phyloP scores from a whole-genome alignment of 495 filamentous ascomycete genomes.

The Collariella sp. region DNA sequence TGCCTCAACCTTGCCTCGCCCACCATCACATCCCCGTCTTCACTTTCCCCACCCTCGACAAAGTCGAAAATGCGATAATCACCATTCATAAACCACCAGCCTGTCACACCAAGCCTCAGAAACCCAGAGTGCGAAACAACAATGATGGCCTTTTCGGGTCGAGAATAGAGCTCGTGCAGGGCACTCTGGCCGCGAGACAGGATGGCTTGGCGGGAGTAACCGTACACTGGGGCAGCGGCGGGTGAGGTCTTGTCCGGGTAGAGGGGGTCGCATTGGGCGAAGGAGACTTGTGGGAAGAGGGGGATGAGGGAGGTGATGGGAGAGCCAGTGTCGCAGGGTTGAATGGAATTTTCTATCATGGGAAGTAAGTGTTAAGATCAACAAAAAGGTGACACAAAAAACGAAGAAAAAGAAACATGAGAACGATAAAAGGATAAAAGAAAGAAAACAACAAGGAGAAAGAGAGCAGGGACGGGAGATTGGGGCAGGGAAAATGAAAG shows the following conservation, averaged over 20 bases:
- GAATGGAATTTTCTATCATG: slow-evolving; percentile 43
- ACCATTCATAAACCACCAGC: slow-evolving; percentile 46
- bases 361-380: background rate
- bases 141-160: slow-evolving; percentile 52
- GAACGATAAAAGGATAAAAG: background rate
- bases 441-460: background rate
- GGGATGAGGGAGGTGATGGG: slow-evolving; percentile 30
- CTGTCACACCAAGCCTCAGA: slow-evolving; percentile 39
- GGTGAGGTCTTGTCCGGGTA: slow-evolving; percentile 49
- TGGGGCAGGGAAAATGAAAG: background rate
- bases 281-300: slow-evolving; percentile 48
- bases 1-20: slow-evolving; percentile 11
- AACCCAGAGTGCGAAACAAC: slow-evolving; percentile 56
- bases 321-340: slow-evolving; percentile 51
- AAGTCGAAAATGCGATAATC: slow-evolving; percentile 57
- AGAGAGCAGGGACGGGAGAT: background rate
- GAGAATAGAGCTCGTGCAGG: slow-evolving; percentile 39
- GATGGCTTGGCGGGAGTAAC: slow-evolving; percentile 39
- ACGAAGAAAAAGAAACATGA: background rate
- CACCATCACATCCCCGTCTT: slow-evolving; percentile 7
- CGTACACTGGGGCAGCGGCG: slow-evolving; percentile 32
- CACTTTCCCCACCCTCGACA: slow-evolving; percentile 24
- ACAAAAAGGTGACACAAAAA: background rate
- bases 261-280: slow-evolving; percentile 43
- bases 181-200: slow-evolving; percentile 39